Base-by-base conservation (phyloP, 2,329 filamentous ascomycete species). In the Chalaropsis ovoidea region DNA sequence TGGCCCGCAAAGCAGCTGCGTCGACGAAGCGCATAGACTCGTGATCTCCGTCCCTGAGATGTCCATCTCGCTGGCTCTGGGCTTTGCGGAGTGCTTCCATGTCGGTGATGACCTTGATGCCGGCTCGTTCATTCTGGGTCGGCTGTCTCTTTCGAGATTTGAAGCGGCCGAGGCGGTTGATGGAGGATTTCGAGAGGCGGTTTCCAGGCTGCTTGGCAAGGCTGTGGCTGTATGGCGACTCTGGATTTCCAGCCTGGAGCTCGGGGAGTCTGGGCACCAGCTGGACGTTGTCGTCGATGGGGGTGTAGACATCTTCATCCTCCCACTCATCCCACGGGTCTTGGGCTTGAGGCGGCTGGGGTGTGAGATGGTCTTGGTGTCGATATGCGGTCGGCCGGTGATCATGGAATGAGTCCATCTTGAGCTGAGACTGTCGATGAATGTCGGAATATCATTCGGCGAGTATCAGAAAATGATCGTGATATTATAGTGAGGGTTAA, bases 71-170 rank as follows among this genome's bases (percentile, higher is more conserved):
- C 22, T 27, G 52, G 27, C 11, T 17, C 13, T 65, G 63, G 1
- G 0, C 72, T 70, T 7, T 71, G 31, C 76, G 82, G 72, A 78
- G 78, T 68, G 74, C 77, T 68, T 83, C 77, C 77, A 89, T 86
- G 71, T 86, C 86, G 1, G 88, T 91, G 69, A 89, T 84, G 22
- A 90, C 73, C 69, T 78, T 86, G 71, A 89, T 88, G 13, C 85
- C 85, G 8, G 82, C 82, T 74, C 81, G 79, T 65, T 80, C 78
- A 72, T 86, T 83, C 71, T 85, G 78, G 24, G 79, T 78, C 70
- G 82, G 83, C 70, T 87, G 84, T 63, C 84, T 79, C 39, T 81
- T 79, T 65, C 80, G 80, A 2, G 85, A 88, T 71, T 80, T 86
- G 24, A 81, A 72, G 8, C 81, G 76, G 56, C 73, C 74, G 39